Base-by-base conservation (phyloP, 2,329 filamentous ascomycete genomes). In the Xylariaceae sp. region DNA sequence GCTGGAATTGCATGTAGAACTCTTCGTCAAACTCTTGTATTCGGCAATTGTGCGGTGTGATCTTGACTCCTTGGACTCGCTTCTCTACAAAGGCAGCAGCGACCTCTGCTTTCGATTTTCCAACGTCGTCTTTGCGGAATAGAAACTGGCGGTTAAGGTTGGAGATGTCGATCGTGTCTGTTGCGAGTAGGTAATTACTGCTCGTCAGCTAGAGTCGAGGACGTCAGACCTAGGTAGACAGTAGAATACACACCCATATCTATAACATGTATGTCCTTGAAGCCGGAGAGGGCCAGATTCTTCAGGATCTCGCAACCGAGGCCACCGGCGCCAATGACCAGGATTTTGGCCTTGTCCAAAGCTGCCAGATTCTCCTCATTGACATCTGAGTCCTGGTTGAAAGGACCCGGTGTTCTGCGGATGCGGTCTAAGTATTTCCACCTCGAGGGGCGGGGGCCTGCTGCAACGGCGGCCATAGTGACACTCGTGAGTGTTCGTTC, bases 61-160 rank as follows among this genome's bases (percentile, higher is more conserved):
- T 99, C 59, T 86, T 89, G 65, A 98, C 93, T 10, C 92, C 92
- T 65, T 90, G 89, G 37, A 98, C 92, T 54, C 96, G 85, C 67
- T 84, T 88, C 80, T 96, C 89, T 42, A 99, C 93, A 67, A 98
- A 98, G 10, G 84, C 83, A 7, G 95, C 95, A 2, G 95, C 95
- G 43, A 96, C 90, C 70, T 95, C 91, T 48, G 96, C 95, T 76
- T 99, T 99, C 65, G 84, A 90, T 69, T 91, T 93, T 40, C 96
- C 95, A 23, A 99, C 93, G 72, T 99, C 95, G 57, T 86, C 81
- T 66, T 93, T 84, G 20, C 95, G 90, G 75, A 99, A 99, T 56
- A 99, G 85, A 70, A 99, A 99, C 69, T 99, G 95, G 42, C 95
- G 89, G 75, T 99, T 99, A 20, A 99, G 83, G 73, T 99, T 99